Evolutionary conservation across 2,329 filamentous ascomycete species (phyloP), one percentile per base, ranked within the genome.

Genomic region (Apiospora arundinis): DNA sequence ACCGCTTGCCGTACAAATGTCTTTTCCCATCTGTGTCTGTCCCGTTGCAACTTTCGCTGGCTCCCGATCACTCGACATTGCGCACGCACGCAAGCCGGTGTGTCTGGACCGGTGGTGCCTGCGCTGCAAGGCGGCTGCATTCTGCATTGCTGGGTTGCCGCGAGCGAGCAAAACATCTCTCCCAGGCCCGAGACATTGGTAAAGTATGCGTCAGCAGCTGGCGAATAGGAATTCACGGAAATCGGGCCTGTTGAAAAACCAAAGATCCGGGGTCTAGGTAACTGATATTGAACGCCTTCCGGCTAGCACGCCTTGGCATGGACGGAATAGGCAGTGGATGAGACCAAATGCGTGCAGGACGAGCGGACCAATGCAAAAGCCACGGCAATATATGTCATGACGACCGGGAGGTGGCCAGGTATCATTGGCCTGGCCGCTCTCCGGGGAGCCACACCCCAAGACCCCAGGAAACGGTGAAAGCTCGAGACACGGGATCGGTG

Each of bases 321-420:
- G 16, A 67, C 66, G 16, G 66, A 67, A 67, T 67, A 67, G 66
- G 66, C 66, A 68, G 37, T 46, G 45, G 16, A 28, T 48, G 44
- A 48, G 25, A 32, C 66, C 66, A 68, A 23, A 48, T 32, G 25
- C 4, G 25, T 48, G 46, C 44, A 48, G 37, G 32, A 44, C 66
- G 4, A 67, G 42, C 32, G 66, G 40, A 32, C 40, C 65, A 28
- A 12, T 68, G 44, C 66, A 63, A 40, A 60, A 40, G 28, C 56
- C 56, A 63, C 56, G 18, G 28, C 56, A 40, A 40, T n/a, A 40
- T 32, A 23, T 40, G n/a, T 63, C 56, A 37, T 40, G 56, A 40
- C 56, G 28, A 60, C 52, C 18, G 56, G 56, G 56, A 63, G 18
- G 40, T 40, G 28, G 56, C 28, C n/a, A 32, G 32, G 16, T 40